Evolutionary conservation across 192 early-diverging fungal genomes (phyloP).

Genomic region (Entomortierella beljakovae): DNA sequence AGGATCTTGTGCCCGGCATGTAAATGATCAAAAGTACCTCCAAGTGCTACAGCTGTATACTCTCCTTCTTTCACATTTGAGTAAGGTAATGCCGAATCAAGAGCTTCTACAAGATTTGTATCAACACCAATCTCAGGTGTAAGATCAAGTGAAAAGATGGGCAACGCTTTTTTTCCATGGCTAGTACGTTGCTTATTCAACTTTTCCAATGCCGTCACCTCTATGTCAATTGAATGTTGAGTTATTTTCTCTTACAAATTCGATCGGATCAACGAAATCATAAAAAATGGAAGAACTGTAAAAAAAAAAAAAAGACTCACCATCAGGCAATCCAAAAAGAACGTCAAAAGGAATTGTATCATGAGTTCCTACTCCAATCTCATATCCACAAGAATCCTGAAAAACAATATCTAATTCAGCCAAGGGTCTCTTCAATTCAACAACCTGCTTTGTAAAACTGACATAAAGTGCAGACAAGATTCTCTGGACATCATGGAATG

Average conservation of each 20-base stretch:
- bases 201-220: neutral
- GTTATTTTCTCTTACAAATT: too few species aligned
- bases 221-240: neutral
- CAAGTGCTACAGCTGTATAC: conserved; percentile 75
- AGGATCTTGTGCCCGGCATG: conserved; percentile 96
- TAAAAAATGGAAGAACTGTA: neutral
- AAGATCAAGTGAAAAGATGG: conserved; percentile 18
- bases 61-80: conserved; percentile 16
- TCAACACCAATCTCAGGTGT: conserved; percentile 8
- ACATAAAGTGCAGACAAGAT: conserved; percentile 61
- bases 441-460: conserved; percentile 57
- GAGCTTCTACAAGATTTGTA: conserved; percentile 17
- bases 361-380: conserved; percentile 51
- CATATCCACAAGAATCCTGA: conserved; percentile 69
- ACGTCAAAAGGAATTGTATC: conserved; percentile 43
- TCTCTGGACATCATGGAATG: conserved; percentile 38
- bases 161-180: conserved; percentile 1
- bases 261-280: neutral
- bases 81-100: conserved; percentile 19
- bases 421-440: conserved; percentile 53
- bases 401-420: conserved; percentile 70
- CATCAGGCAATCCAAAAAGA: conserved; percentile 54
- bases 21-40: conserved; percentile 98
- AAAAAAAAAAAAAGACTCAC: conserved; percentile 36
- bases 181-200: conserved; percentile 17